Percentiles rank a stretch among this genome's conserved stretches.
phyloP scores from a whole-genome alignment of 2,329 filamentous ascomycete genomes.

The Xylariomycetidae sp. region DNA sequence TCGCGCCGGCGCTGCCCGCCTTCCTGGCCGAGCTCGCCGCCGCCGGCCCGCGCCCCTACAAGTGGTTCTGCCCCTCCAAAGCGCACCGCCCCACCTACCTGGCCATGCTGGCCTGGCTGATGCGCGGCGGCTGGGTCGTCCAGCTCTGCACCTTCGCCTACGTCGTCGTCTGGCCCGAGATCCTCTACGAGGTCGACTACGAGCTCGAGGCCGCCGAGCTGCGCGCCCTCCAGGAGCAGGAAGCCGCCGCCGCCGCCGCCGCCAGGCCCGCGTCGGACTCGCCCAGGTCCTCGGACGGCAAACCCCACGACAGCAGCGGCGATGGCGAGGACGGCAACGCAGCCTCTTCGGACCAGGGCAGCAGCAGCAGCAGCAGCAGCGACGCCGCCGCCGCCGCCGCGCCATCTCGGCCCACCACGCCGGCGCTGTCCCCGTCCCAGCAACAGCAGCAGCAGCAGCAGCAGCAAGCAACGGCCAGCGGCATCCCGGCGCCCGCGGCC shows the following conservation, averaged over 20 bases:
- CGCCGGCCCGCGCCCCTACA: constrained; percentile 76
- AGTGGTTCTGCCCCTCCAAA: constrained; percentile 76
- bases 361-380: constrained; percentile 3
- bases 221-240: constrained; percentile 17
- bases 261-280: neutral
- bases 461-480: constrained; percentile 3
- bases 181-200: constrained; percentile 73
- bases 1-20: constrained; percentile 74
- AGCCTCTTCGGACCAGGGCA: neutral
- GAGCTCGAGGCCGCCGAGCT: constrained; percentile 62
- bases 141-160: constrained; percentile 89
- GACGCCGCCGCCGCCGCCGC: neutral
- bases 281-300: neutral
- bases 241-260: constrained; percentile 7
- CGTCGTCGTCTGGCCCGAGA: constrained; percentile 75
- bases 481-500: no score
- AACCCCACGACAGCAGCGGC: neutral
- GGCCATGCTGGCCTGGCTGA: constrained; percentile 86
- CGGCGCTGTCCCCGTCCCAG: no score
- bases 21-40: constrained; percentile 81
- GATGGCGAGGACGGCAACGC: neutral
- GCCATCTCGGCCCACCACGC: no score
- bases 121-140: constrained; percentile 88
- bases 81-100: constrained; percentile 84
- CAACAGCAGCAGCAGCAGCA: constrained; percentile 3